A percentile compares a stretch with the other conserved stretches of the same genome.
Evolutionary conservation across 306 rosid genomes (phyloP).

Genomic region (Trifolium dubium): DNA sequence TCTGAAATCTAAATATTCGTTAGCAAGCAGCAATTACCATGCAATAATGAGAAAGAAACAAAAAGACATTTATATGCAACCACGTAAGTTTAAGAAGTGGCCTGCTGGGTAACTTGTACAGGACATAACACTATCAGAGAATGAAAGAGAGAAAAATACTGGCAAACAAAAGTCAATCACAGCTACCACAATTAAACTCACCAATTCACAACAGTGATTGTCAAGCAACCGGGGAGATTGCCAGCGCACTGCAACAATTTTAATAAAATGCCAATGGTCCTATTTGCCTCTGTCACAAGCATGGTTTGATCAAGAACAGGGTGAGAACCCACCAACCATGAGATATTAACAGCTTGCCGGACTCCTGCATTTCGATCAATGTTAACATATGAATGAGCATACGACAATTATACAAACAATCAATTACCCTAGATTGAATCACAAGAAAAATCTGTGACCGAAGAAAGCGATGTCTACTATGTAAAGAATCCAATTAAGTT

Average conservation of each 20-base stretch:
- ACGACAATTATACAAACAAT: conserved; percentile 33
- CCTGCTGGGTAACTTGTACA: conserved; percentile 8
- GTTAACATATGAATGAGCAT: conserved; percentile 37
- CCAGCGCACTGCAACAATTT: conserved; percentile 73
- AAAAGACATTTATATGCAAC: conserved; percentile 13
- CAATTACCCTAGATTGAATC: conserved; percentile 13
- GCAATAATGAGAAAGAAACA: background rate
- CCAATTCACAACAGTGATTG: conserved; percentile 84
- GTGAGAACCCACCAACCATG: conserved; percentile 83
- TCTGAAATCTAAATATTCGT: background rate
- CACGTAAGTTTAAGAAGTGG: conserved; percentile 20
- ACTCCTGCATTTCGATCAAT: conserved; percentile 51
- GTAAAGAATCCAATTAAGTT: background rate
- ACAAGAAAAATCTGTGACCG: background rate
- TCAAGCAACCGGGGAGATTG: conserved; percentile 76
- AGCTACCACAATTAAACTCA: conserved; percentile 55
- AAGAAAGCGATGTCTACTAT: conserved; percentile 27
- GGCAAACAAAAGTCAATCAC: conserved; percentile 31
- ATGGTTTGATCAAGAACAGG: conserved; percentile 75
- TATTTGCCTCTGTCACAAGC: conserved; percentile 85
- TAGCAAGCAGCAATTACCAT: background rate
- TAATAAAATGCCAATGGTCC: conserved; percentile 72
- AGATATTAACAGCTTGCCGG: conserved; percentile 66
- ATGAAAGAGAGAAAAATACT: conserved; percentile 26
- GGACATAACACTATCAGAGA: conserved; percentile 28